phyloP scores from a whole-genome alignment of 176 grass and related monocot genomes.

The bread wheat (Triticum aestivum) region IWGSC_CS_RefSeq_v2.1 NC_057811.1:41677143-41677642 shows the following conservation, averaged over 20 bases:
- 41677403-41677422: not conserved
- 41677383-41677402: fast-evolving
- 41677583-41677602: too few relatives aligned
- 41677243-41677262: not conserved
- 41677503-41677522: not conserved
- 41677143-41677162: not conserved
- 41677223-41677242: not conserved
- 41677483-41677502: too few relatives aligned
- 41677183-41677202: not conserved
- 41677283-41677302: not conserved
- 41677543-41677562: not conserved
- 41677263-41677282: not conserved
- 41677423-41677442: too few relatives aligned
- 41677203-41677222: not conserved
- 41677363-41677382: fast-evolving
- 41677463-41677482: too few relatives aligned
- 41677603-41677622: not conserved
- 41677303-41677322: not conserved
- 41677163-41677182: not conserved
- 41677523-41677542: not conserved
- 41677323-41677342: not conserved
- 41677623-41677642: not conserved
- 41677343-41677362: fast-evolving
- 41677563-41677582: too few relatives aligned
- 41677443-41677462: not conserved